Conservation (phyloP, 495 filamentous ascomycete genomes). For the Aspergillus carlsbadensis region DNA sequence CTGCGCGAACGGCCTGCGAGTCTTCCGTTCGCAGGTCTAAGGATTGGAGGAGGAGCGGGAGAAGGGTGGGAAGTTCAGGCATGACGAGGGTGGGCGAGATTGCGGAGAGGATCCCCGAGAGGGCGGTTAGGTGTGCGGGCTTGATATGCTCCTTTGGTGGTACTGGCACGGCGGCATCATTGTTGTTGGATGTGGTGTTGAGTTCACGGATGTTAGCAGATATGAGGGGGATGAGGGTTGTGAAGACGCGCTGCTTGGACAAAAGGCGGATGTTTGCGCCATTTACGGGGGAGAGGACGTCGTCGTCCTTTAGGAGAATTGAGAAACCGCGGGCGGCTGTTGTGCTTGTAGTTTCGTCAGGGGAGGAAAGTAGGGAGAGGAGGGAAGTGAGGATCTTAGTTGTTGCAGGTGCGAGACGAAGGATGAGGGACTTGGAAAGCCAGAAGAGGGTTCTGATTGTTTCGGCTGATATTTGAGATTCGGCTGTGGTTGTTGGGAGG, state of each 20-base stretch:
- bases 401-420: constrained; percentile 47
- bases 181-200: constrained; percentile 28
- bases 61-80: constrained; percentile 56
- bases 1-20: constrained; percentile 54
- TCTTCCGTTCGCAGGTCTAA: constrained; percentile 59
- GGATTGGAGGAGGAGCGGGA: constrained; percentile 68
- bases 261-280: constrained; percentile 64
- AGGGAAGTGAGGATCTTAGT: constrained; percentile 51
- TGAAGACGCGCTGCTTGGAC: constrained; percentile 65
- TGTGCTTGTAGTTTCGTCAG: constrained; percentile 34
- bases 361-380: constrained; percentile 53
- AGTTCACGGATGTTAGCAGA: constrained; percentile 53
- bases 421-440: constrained; percentile 53
- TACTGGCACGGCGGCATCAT: neutral
- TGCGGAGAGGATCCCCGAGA: constrained; percentile 62
- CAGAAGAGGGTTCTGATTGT: constrained; percentile 49
- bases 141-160: constrained; percentile 38
- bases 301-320: constrained; percentile 60
- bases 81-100: constrained; percentile 60
- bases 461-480: constrained; percentile 21
- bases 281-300: constrained; percentile 63
- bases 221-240: constrained; percentile 58
- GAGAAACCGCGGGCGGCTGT: constrained; percentile 60
- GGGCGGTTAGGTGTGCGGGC: constrained; percentile 64
- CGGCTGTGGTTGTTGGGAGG: constrained; percentile 22